Base-by-base conservation (phyloP, 140 eudicot genomes). In the Ambrosia hybrid region DNA sequence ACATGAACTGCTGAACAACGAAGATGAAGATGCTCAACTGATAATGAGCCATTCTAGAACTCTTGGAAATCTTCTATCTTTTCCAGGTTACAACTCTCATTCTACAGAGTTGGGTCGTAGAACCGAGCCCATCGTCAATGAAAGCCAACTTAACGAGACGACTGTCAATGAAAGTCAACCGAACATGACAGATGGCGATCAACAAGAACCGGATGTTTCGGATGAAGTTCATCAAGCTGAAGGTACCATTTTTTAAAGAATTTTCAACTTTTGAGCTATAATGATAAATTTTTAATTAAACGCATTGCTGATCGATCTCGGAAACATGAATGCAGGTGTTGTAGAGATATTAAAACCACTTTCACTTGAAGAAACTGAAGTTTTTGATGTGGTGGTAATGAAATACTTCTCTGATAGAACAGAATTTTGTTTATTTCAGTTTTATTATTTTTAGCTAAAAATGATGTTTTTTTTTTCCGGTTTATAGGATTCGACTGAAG, bases 51-150 rank as follows among this genome's bases (percentile, higher is more conserved):
- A 76, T 45, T 84, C 90, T 5, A 86, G 86, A 84, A 73, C 95
- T 39, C 81, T 94, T 49, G 99, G 97, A 49, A 80, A 85, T 71
- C 87, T 94, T 56, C 86, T 91, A 6, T 83, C 90, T 68, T 79
- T 82, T 65, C 86, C 97, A 1, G 86, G 82, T 77, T 94, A 83
- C 78, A 78, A 70, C 67, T 73, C 66, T 49, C 70, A 39, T 57
- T 78, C 94, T 56, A 78, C 89, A 33, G 51, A 38, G 12, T 68
- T 38, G 71, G 76, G 88, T 64, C 91, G 81, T 7, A 68, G 79
- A 78, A 36, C 62, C 52, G 55, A 76, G 53, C 80, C 49, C 4
- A 9, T 7, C 48, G 48, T 43, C 10, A 43, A 43, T 6, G 48
- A 43, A 43, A 43, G 48, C 5, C 48, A 43, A 43, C 48, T 43